Evolutionary conservation across 225 moss, liverwort and hornwort genomes (phyloP).

Genomic region (Neckera pumila): DNA sequence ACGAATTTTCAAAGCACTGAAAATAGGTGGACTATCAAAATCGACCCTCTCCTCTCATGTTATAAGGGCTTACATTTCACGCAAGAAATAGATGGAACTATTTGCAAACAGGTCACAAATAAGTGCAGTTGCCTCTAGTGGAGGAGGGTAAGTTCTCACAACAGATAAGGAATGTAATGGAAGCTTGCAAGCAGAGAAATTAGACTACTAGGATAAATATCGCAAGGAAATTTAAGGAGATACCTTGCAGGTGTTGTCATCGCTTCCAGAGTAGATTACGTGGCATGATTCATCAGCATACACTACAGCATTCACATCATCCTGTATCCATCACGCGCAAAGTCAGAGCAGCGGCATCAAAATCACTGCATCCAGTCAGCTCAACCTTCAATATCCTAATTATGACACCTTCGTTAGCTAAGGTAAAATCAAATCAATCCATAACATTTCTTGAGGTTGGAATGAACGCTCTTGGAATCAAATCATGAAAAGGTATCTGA

Average conservation of each 20-base stretch:
- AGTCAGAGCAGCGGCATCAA: not conserved
- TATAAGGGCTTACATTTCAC: not conserved
- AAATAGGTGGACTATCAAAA: not conserved
- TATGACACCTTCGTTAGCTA: no score
- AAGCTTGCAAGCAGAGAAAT: not conserved
- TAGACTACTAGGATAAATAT: not conserved
- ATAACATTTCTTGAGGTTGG: no score
- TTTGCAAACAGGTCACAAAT: not conserved
- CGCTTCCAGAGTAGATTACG: constrained; percentile 87
- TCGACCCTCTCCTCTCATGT: not conserved
- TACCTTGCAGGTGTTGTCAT: constrained; percentile 84
- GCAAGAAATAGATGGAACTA: not conserved
- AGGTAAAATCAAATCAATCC: no score
- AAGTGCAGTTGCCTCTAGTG: not conserved
- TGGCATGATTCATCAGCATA: constrained; percentile 81
- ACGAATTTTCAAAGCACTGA: no score
- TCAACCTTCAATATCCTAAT: no score
- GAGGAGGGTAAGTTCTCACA: not conserved
- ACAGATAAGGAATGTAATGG: not conserved
- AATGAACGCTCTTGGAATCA: no score
- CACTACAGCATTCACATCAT: constrained; percentile 85
- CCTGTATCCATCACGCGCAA: constrained; percentile 24
- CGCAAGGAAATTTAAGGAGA: not conserved
- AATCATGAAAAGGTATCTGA: no score
- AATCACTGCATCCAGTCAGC: no score